phyloP scores from a whole-genome alignment of 495 filamentous ascomycete species.

The Coniosporium apollinis region DNA sequence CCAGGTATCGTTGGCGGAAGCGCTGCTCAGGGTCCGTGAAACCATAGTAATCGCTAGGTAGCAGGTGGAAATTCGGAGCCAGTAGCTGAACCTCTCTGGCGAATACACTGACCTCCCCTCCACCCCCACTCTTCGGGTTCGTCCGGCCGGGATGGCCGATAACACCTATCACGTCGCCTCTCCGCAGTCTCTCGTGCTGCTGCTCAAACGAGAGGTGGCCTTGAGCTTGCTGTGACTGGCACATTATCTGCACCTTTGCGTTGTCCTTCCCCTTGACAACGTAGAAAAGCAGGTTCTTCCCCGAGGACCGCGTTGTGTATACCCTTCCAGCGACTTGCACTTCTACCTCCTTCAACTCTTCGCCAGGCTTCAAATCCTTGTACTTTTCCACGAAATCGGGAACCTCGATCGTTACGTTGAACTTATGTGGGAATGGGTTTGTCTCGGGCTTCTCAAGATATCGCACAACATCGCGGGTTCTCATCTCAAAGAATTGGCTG shows the following conservation, averaged over 20 bases:
- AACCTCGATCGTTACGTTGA: slow-evolving; percentile 67
- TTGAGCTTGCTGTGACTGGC: slow-evolving; percentile 56
- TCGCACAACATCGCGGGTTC: slow-evolving; percentile 69
- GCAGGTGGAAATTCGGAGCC: slow-evolving; percentile 81
- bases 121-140: slow-evolving; percentile 67
- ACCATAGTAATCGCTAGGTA: slow-evolving; percentile 82
- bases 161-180: slow-evolving; percentile 85
- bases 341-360: slow-evolving; percentile 51
- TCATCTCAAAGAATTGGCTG: slow-evolving; percentile 99
- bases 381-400: slow-evolving; percentile 60
- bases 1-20: slow-evolving; percentile 80
- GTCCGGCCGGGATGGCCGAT: slow-evolving; percentile 81
- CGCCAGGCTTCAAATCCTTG: slow-evolving; percentile 65
- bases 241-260: slow-evolving; percentile 77
- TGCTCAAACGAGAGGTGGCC: slow-evolving; percentile 51
- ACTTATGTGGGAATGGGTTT: slow-evolving; percentile 96
- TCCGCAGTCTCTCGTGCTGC: slow-evolving; percentile 77
- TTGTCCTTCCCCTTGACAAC: slow-evolving; percentile 76
- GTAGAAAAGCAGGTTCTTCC: slow-evolving; percentile 83
- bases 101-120: slow-evolving; percentile 88
- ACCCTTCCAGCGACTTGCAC: slow-evolving; percentile 71
- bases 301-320: slow-evolving; percentile 70
- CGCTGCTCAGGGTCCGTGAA: slow-evolving; percentile 89
- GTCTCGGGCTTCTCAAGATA: slow-evolving; percentile 63
- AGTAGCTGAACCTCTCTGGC: slow-evolving; percentile 71